Base-by-base conservation (phyloP, 257 asterid species). In the Gentiana macrophylla region DNA sequence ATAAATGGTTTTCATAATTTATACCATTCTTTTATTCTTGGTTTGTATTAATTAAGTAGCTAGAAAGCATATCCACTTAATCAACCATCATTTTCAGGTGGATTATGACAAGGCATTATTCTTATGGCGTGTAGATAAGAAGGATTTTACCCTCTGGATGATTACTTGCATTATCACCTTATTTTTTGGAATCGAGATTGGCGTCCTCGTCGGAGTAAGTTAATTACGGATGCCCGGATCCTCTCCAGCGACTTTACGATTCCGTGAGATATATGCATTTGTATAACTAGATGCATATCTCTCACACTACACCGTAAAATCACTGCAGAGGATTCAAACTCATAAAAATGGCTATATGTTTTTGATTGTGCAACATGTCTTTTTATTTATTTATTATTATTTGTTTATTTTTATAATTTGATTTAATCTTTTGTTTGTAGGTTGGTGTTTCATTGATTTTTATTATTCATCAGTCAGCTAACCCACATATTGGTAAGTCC, bases 391-490 rank as follows among this genome's bases (percentile, higher is more conserved):
- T 24, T 24, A 24, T 24, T 24, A 24, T 24, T 24, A 24, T 24
- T 24, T 24, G 24, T 24, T 24, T 24, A 24, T 24, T 24, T 24
- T 24, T 24, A 24, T 24, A 24, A 24, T 51, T 59, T 62, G 55
- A 60, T 61, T 67, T 60, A 65, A 72, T 61, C 51, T 35, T 62
- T 61, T 60, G 54, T 55, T 62, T 72, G 64, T 70, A 91, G 98
- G 98, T 91, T 69, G 98, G 98, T 55, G 92, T 73, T 65, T 91
- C 96, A 35, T 92, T 91, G 77, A 96, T 96, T 76, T 91, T 91
- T 83, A 96, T 91, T 71, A 84, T 91, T 72, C 98, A 91, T 56
- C 96, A 91, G 83, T 91, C 98, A 56, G 98, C 98, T 56, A 91
- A 91, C 70, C 98, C 98, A 52, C 98, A 91, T 70, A 74, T 91